Conservation (phyloP, 208 protist species). For the Trichomonas vaginalis region DNA sequence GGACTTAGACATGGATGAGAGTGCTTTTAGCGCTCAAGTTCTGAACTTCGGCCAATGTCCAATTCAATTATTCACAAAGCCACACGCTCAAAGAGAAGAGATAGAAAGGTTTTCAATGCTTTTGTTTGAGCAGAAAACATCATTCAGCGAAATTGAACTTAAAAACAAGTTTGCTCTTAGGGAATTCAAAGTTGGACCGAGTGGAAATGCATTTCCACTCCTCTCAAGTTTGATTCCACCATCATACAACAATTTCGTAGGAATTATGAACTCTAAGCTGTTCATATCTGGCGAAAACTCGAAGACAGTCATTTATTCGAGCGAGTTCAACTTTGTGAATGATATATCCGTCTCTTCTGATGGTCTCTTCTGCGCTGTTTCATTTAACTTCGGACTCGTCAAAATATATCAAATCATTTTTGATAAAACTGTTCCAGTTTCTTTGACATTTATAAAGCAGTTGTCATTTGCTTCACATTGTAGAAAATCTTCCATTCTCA, state of each 20-base stretch:
- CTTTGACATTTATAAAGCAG: neutral
- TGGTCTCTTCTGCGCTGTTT: neutral
- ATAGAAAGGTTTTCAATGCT: neutral
- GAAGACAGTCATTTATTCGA: neutral
- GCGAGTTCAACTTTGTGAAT: neutral
- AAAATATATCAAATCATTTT: neutral
- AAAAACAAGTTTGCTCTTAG: neutral
- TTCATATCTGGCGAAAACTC: neutral
- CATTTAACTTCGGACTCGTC: neutral
- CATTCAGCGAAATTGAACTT: neutral
- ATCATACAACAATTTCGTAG: neutral
- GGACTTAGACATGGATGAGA: neutral
- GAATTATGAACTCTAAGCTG: neutral
- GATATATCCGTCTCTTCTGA: neutral
- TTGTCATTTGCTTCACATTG: no score
- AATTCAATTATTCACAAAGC: neutral
- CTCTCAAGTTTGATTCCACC: neutral
- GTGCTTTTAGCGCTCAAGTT: neutral
- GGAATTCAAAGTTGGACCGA: neutral
- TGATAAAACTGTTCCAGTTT: neutral
- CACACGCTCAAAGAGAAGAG: neutral
- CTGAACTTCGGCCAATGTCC: constrained; percentile 4
- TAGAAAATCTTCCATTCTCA: neutral
- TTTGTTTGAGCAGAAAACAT: neutral
- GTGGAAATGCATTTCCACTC: neutral